Conservation (phyloP, 129 eudicot genomes). For the Flaveria robusta region DNA sequence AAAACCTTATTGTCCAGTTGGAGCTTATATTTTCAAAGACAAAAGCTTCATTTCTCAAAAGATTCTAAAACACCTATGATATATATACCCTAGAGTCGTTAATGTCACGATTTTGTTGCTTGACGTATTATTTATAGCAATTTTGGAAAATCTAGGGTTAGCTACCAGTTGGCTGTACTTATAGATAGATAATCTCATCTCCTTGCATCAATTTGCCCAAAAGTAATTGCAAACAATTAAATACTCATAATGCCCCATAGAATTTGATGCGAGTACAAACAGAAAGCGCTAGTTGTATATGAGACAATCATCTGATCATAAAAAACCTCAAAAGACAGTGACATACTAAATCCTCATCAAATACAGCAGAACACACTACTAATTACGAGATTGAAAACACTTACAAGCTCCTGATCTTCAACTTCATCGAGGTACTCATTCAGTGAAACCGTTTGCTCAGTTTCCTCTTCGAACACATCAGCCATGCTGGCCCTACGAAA, state of each 20-base stretch:
- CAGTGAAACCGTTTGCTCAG: conserved; percentile 65
- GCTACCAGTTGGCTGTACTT: background rate
- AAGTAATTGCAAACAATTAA: background rate
- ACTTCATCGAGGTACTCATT: conserved; percentile 68
- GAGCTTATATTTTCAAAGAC: background rate
- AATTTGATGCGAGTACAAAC: no score
- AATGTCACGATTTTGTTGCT: background rate
- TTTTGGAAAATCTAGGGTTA: background rate
- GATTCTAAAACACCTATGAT: background rate
- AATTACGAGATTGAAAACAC: background rate
- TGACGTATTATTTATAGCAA: background rate
- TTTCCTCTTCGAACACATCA: conserved; percentile 76
- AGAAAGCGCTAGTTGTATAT: background rate
- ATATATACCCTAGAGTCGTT: background rate
- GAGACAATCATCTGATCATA: background rate
- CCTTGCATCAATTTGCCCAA: background rate
- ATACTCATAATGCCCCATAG: background rate
- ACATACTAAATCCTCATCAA: background rate
- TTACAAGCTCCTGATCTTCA: conserved; percentile 84
- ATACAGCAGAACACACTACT: background rate
- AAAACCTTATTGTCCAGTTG: background rate
- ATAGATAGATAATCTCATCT: no score
- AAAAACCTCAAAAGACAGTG: background rate
- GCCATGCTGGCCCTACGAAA: conserved; percentile 44
- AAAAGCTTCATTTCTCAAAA: background rate